Evolutionary conservation across 2,329 filamentous ascomycete genomes (phyloP), one percentile per base, ranked within the genome.

Genomic region (Microcera coccophila): DNA sequence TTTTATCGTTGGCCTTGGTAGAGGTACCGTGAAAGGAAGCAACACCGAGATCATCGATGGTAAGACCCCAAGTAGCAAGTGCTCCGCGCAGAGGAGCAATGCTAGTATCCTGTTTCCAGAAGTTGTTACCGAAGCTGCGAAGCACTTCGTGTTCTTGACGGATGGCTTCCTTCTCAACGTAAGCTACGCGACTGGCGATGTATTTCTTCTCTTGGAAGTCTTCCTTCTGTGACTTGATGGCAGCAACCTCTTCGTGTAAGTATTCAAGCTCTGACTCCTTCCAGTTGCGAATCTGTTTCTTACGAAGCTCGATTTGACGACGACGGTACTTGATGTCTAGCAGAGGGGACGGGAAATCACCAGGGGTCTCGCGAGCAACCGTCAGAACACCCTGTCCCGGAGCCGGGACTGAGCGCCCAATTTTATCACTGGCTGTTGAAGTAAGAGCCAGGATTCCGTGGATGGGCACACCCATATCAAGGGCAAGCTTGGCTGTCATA

Each of bases 1-100:
- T 98, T 84, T 97, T 97, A 76, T 98, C 93, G 68, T 98, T 98
- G 57, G 93, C 93, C 64, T 95, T 90, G 53, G 93, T 98, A 1
- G 93, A 97, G 31, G 93, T 98, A 61, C 93, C 93, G 74, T 98
- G 93, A 87, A 97, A 97, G 12, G 93, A 97, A 14, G 93, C 91
- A 50, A 98, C 90, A 57, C 78, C 86, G 26, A 98, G 82, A 60
- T 98, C 93, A 62, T 98, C 93, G 53, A 98, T 88, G 11, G 93
- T 97, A 42, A 98, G 84, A 64, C 91, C 93, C 93, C 93, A 98
- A 10, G 91, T 97, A 38, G 93, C 94, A 51, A 98, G 81, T 45
- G 93, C 90, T 70, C 93, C 93, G 65, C 93, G 90, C 32, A 98
- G 82, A 62, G 94, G 93, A 62, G 93, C 91, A 62, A 98, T 98